phyloP scores from a whole-genome alignment of 305 asterid species.

The Fraxinus paxiana region DNA sequence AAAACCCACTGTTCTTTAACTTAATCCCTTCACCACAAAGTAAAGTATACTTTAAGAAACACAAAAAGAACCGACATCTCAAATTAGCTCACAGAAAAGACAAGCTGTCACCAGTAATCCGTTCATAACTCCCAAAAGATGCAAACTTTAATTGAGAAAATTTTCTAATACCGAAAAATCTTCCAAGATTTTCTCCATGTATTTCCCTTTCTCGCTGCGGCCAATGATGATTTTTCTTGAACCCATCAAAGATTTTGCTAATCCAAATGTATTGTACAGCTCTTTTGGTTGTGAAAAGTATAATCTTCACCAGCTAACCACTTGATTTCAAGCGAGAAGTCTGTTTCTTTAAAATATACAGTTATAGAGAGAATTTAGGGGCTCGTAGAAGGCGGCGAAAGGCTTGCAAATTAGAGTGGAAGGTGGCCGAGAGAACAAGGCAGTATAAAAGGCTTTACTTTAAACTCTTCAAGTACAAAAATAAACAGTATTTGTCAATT shows the following conservation, averaged over 20 bases:
- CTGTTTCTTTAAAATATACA: constrained; percentile 24
- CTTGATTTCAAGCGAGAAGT: constrained; percentile 37
- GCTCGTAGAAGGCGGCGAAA: constrained; percentile 41
- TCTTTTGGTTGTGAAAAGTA: constrained; percentile 19
- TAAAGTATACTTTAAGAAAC: constrained; percentile 23
- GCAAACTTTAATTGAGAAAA: constrained; percentile 17
- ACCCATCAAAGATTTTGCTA: constrained; percentile 36
- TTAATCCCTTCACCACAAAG: constrained; percentile 17
- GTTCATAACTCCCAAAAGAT: constrained; percentile 23
- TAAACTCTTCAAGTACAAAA: neutral
- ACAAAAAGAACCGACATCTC: constrained; percentile 38
- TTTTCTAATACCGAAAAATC: constrained; percentile 27
- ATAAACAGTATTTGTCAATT: neutral
- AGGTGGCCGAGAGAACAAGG: constrained; percentile 37
- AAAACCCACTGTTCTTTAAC: constrained; percentile 34
- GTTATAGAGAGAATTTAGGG: constrained; percentile 8
- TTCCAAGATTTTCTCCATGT: constrained; percentile 23
- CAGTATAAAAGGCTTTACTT: constrained; percentile 3
- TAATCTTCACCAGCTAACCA: constrained; percentile 37
- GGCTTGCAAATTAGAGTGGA: constrained; percentile 24
- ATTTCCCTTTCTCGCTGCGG: constrained; percentile 3
- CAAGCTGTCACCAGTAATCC: constrained; percentile 16
- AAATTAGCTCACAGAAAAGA: constrained; percentile 22
- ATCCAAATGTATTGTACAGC: constrained; percentile 48
- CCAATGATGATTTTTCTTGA: constrained; percentile 35